Conservation (phyloP, 495 filamentous ascomycete species). For the Xylaria telfairii region DNA sequence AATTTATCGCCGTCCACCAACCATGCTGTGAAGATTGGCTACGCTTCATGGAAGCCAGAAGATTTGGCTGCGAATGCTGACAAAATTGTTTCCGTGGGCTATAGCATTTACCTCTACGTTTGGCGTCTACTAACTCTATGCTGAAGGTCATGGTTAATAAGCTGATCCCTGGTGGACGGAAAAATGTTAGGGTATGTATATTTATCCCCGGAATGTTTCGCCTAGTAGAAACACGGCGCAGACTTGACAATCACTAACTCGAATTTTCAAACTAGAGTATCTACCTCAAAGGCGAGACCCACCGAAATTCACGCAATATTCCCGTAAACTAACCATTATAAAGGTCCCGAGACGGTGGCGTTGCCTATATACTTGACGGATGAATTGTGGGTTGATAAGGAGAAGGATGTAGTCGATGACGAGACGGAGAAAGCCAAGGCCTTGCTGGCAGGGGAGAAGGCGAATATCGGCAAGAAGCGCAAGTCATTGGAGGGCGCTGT, state of each 20-base stretch:
- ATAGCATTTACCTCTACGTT: neutral
- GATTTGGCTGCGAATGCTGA: slow-evolving; percentile 72
- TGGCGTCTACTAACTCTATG: slow-evolving; percentile 63
- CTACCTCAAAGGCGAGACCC: slow-evolving; percentile 71
- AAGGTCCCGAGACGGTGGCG: slow-evolving; percentile 76
- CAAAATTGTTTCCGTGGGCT: slow-evolving; percentile 22
- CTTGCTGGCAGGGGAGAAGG: slow-evolving; percentile 54
- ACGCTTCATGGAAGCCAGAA: slow-evolving; percentile 72
- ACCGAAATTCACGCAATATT: neutral
- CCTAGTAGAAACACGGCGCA: neutral
- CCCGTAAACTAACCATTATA: slow-evolving; percentile 5
- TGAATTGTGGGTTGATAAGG: slow-evolving; percentile 86
- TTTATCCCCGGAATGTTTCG: neutral
- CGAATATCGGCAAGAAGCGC: slow-evolving; percentile 72
- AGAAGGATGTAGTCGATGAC: slow-evolving; percentile 69
- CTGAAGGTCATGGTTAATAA: slow-evolving; percentile 72
- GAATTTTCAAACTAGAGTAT: slow-evolving; percentile 49
- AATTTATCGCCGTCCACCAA: slow-evolving; percentile 70
- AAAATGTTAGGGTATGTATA: slow-evolving; percentile 64
- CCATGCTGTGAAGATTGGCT: slow-evolving; percentile 73
- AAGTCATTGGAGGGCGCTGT: slow-evolving; percentile 47
- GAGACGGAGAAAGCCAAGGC: slow-evolving; percentile 57
- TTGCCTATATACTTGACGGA: slow-evolving; percentile 90
- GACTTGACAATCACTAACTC: slow-evolving; percentile 8
- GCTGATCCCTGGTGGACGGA: slow-evolving; percentile 83